Conservation (phyloP, 1,139 yeast species). For the Pneumocystis murina region DNA sequence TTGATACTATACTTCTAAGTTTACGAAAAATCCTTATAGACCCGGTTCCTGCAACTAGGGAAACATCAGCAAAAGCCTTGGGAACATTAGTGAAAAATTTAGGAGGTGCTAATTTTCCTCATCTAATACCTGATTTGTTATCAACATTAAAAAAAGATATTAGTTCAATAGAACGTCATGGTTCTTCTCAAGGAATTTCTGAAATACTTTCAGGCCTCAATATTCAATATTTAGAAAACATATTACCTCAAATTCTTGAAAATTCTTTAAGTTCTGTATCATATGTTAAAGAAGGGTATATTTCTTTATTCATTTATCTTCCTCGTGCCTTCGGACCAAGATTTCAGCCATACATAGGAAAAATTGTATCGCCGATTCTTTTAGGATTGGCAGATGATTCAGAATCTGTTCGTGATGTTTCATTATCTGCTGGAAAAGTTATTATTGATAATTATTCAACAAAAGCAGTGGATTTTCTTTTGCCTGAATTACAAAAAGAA, state of each 20-base stretch:
- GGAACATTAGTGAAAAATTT: conserved; percentile 92
- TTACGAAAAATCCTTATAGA: conserved; percentile 93
- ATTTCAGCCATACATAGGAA: conserved; percentile 74
- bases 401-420: conserved; percentile 76
- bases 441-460: conserved; percentile 84
- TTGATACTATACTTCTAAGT: conserved; percentile 60
- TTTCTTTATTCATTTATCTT: conserved; percentile 75
- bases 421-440: conserved; percentile 84
- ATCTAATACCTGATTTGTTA: conserved; percentile 66
- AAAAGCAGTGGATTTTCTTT: conserved; percentile 78
- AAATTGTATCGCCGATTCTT: conserved; percentile 78
- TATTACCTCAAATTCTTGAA: conserved; percentile 65
- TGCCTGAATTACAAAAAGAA: conserved; percentile 89
- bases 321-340: conserved; percentile 93
- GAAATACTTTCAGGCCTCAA: conserved; percentile 92
- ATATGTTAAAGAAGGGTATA: conserved; percentile 77
- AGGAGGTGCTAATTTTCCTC: conserved; percentile 94
- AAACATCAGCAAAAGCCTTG: conserved; percentile 93
- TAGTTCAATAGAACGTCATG: conserved; percentile 85
- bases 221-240: conserved; percentile 67
- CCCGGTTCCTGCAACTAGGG: conserved; percentile 93
- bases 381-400: conserved; percentile 80
- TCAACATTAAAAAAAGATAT: conserved; percentile 62
- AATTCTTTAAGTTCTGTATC: conserved; percentile 53
- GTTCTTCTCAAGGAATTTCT: conserved; percentile 87